Evolutionary conservation across 2,329 filamentous ascomycete genomes (phyloP).

Genomic region (Hymenoscyphus albidus): DNA sequence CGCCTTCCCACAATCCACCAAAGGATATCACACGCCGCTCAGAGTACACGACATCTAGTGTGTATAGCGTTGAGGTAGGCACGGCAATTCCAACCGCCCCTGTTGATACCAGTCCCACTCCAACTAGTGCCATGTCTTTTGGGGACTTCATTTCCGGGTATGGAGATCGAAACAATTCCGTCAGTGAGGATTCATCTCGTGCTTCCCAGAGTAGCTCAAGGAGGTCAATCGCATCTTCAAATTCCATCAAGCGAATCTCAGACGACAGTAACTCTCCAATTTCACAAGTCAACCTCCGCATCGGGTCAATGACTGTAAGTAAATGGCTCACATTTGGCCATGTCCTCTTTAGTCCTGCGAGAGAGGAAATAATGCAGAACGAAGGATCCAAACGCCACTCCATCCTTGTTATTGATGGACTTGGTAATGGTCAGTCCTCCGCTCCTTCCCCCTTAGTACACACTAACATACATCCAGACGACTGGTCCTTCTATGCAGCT

Average conservation of each 20-base stretch:
- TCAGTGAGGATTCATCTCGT: slow-evolving; percentile 12
- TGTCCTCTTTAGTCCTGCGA: slow-evolving; percentile 75
- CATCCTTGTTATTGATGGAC: slow-evolving; percentile 74
- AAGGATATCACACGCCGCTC: slow-evolving; percentile 17
- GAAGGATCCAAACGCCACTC: slow-evolving; percentile 53
- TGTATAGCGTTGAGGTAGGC: slow-evolving; percentile 53
- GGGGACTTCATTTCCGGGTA: slow-evolving; percentile 43
- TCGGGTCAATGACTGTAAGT: slow-evolving; percentile 79
- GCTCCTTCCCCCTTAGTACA: not conserved
- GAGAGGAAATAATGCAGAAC: slow-evolving; percentile 61
- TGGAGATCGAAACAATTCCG: slow-evolving; percentile 37
- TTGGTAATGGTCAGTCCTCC: slow-evolving; percentile 58
- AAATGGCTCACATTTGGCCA: slow-evolving; percentile 85
- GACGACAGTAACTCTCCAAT: slow-evolving; percentile 57
- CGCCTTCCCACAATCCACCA: slow-evolving; percentile 17
- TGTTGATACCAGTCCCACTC: slow-evolving; percentile 42
- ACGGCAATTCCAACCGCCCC: slow-evolving; percentile 46
- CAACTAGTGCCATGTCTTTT: slow-evolving; percentile 43
- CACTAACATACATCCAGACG: slow-evolving; percentile 43
- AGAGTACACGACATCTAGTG: slow-evolving; percentile 43
- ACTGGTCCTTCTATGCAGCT: slow-evolving; percentile 84
- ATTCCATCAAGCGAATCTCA: slow-evolving; percentile 23
- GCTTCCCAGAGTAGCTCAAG: slow-evolving; percentile 19
- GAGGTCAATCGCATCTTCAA: slow-evolving; percentile 25
- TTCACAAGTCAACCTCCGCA: slow-evolving; percentile 70